A percentile compares a stretch with the other conserved stretches of the same genome.
Evolutionary conservation across 768 basidiomycete genomes (phyloP).

Genomic region (Mycena kentingensis): DNA sequence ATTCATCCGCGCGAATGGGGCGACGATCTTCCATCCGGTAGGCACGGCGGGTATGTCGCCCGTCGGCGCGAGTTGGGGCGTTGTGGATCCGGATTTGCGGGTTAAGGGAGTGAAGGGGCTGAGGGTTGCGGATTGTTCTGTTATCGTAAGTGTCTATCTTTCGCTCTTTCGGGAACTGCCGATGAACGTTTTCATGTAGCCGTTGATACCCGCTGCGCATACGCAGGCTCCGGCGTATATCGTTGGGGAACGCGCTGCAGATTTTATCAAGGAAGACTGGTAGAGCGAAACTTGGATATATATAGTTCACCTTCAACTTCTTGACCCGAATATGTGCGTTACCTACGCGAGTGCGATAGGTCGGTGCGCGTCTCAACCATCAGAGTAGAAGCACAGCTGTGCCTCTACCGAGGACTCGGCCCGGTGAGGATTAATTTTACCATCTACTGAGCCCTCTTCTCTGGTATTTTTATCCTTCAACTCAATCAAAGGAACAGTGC

Average conservation of each 20-base stretch:
- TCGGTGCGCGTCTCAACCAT: no score
- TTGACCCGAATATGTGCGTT: no score
- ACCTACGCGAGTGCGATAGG: no score
- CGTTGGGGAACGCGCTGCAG: conserved; percentile 28
- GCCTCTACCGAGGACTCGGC: no score
- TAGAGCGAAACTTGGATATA: no score
- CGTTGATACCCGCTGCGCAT: conserved; percentile 24
- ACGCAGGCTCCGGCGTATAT: conserved; percentile 24
- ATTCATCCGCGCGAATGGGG: conserved; percentile 24
- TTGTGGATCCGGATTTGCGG: conserved; percentile 33
- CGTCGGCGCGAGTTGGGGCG: conserved; percentile 25
- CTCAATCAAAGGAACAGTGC: no score
- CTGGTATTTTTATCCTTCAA: no score
- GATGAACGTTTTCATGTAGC: conserved; percentile 12
- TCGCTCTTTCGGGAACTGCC: no score
- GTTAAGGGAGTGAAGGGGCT: conserved; percentile 38
- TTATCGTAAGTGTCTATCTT: conserved; percentile 25
- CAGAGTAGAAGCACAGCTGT: no score
- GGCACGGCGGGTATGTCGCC: conserved; percentile 34
- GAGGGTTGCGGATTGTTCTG: conserved; percentile 38
- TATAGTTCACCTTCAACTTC: no score
- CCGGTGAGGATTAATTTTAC: no score
- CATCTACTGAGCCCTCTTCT: no score
- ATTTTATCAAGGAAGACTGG: conserved; percentile 29
- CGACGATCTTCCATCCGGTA: conserved; percentile 33